phyloP scores from a whole-genome alignment of 805 yeast genomes.

The Starmerella vaccinii region DNA sequence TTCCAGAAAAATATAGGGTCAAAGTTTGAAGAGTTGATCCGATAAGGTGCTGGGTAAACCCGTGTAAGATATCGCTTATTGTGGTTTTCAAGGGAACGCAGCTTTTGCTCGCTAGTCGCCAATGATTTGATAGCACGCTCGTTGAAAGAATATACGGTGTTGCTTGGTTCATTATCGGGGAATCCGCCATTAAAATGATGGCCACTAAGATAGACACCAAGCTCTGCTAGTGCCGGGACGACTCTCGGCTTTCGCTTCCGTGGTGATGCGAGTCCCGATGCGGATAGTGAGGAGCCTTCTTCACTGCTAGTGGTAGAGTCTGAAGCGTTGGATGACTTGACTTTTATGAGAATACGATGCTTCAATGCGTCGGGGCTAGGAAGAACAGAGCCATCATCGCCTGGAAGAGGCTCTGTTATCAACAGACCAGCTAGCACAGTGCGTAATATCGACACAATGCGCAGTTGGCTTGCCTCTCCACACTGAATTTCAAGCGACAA shows the following conservation, averaged over 20 bases:
- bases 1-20: conserved; percentile 73
- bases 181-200: conserved; percentile 71
- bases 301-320: conserved; percentile 5
- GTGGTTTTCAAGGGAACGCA: conserved; percentile 55
- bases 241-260: conserved; percentile 12
- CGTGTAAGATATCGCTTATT: conserved; percentile 68
- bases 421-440: conserved; percentile 52
- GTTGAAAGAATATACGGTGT: conserved; percentile 79
- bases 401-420: conserved; percentile 34
- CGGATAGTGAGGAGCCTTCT: conserved; percentile 3
- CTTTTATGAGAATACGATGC: conserved; percentile 66
- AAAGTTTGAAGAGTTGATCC: conserved; percentile 73
- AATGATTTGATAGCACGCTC: conserved; percentile 59
- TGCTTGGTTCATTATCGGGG: conserved; percentile 73
- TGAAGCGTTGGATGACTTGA: conserved; percentile 36
- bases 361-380: conserved; percentile 70
- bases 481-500: conserved; percentile 82
- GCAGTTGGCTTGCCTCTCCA: conserved; percentile 52
- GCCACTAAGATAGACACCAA: conserved; percentile 70
- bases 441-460: conserved; percentile 43
- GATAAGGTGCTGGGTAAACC: conserved; percentile 71
- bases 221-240: conserved; percentile 37
- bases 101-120: conserved; percentile 50
- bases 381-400: conserved; percentile 30
- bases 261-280: conserved; percentile 31